These are phyloP conservation scores for Lodderomyces metapsilosis DNA, from an alignment of 1,139 yeast species.

Conservation along the genomic window DNA sequence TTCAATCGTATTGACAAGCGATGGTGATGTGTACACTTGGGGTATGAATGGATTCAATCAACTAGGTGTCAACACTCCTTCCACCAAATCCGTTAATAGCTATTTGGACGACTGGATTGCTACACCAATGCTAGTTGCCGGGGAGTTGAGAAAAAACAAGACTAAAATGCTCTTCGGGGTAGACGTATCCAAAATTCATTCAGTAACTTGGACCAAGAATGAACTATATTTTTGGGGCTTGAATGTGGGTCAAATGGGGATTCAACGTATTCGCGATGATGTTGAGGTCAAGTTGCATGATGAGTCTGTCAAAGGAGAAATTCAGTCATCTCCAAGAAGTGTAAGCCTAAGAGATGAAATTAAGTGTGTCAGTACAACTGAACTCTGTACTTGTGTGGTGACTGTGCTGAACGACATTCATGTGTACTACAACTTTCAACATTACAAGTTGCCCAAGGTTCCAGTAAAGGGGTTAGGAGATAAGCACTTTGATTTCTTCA, in stretches of 20 bases:
- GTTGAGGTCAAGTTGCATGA: constrained; percentile 30
- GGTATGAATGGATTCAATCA: constrained; percentile 70
- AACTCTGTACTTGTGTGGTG: constrained; percentile 67
- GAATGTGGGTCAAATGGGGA: constrained; percentile 85
- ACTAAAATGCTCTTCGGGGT: constrained; percentile 44
- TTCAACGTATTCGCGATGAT: constrained; percentile 22
- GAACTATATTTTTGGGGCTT: constrained; percentile 75
- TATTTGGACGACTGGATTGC: constrained; percentile 38
- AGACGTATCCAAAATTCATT: constrained; percentile 70
- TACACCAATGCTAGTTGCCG: constrained; percentile 50
- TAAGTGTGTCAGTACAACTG: constrained; percentile 63
- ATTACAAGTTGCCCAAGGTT: constrained; percentile 47
- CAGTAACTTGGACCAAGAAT: constrained; percentile 56
- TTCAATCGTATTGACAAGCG: constrained; percentile 50
- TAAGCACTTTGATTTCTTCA: constrained; percentile 51
- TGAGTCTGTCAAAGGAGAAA: constrained; percentile 31
- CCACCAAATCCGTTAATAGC: constrained; percentile 19
- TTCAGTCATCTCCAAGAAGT: constrained; percentile 43
- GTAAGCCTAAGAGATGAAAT: constrained; percentile 50
- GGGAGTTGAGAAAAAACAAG: constrained; percentile 40
- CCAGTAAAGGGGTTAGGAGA: constrained; percentile 32
- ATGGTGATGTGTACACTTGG: constrained; percentile 68
- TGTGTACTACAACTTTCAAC: constrained; percentile 58
- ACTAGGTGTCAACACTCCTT: constrained; percentile 51
- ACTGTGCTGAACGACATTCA: constrained; percentile 61